These are phyloP conservation scores for Ustilago crameri DNA, from an alignment of 1,284 basidiomycete species.

Conservation along the genomic window DNA sequence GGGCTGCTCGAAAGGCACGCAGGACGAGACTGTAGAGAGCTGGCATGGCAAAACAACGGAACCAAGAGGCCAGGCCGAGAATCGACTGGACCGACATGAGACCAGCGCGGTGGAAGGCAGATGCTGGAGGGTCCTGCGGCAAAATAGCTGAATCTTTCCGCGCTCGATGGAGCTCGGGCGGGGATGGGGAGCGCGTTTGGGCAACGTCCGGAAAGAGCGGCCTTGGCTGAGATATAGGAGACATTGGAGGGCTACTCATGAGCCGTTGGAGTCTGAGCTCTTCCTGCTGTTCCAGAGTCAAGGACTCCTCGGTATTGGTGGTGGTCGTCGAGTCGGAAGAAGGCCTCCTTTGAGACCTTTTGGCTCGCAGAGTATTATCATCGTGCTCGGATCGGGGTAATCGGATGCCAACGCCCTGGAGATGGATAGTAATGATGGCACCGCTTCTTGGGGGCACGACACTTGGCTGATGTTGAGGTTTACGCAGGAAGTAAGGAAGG, in stretches of 20 bases:
- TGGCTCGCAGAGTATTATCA: neutral
- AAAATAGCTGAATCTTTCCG: neutral
- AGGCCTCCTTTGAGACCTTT: neutral
- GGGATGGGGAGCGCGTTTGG: neutral
- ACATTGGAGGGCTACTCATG: conserved; percentile 44
- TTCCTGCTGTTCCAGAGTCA: conserved; percentile 31
- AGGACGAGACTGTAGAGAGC: conserved; percentile 15
- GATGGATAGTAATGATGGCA: conserved; percentile 50
- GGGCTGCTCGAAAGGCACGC: conserved; percentile 37
- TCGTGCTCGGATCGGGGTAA: conserved; percentile 32
- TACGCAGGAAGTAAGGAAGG: conserved; percentile 35
- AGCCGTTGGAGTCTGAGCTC: conserved; percentile 39
- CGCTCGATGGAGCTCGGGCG: neutral
- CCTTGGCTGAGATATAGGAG: conserved; percentile 9
- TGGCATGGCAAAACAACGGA: conserved; percentile 19
- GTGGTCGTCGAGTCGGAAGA: neutral
- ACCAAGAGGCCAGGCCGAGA: conserved; percentile 21
- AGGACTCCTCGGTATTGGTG: neutral
- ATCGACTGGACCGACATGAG: conserved; percentile 33
- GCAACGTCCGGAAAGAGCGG: conserved; percentile 6
- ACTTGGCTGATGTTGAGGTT: conserved; percentile 6
- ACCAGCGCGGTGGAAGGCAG: conserved; percentile 32
- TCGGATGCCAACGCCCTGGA: conserved; percentile 56
- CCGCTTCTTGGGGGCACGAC: conserved; percentile 22
- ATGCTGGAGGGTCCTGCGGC: neutral